Evolutionary conservation across 2,329 filamentous ascomycete genomes (phyloP), one percentile per base, ranked within the genome.

Genomic region (Tolypocladium pustulatum): DNA sequence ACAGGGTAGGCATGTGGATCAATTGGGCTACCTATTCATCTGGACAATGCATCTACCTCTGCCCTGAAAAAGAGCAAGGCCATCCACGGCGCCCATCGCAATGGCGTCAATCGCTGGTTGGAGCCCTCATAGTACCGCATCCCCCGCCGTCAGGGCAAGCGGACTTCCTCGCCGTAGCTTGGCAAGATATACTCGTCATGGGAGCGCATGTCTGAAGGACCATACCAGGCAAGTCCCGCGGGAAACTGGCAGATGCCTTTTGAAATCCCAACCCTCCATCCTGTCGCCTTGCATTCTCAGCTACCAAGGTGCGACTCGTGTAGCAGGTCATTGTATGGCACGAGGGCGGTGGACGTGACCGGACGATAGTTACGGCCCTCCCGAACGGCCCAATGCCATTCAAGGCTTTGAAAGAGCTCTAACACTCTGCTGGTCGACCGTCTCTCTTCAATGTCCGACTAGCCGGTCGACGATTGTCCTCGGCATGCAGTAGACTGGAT

Each of bases 401-500:
- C 1, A 13, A 53, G 4, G 9, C 4, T 13, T n/a, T 22, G 20
- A 20, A 6, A 22, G 4, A 34, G 10, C 20, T 22, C 9, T 38
- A 22, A 40, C 27, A 36, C 12, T 32, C 15, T 32, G 46, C 36
- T 25, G 30, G 8, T 25, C 17, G 27, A 12, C 32, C 10, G 30
- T 12, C 34, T 46, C 37, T 43, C 22, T 27, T 69, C 66, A 74
- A 55, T 58, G 54, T 55, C 77, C 73, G 68, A 86, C 67, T n/a
- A 85, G 76, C 67, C 80, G 83, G 60, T 83, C 76, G 53, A 82
- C 85, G 54, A 86, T 82, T 58, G 81, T 77, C 72, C 83, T 88
- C 1, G 90, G 90, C 81, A 91, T 85, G 71, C 88, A 91, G 68
- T 97, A 99, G 52, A 90, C 84, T 37, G 94, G 90, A 71, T 99